Evolutionary conservation across 352 stramenopile genomes (phyloP), one percentile per base, ranked within the genome.

Genomic region (Phytophthora fragariae): DNA sequence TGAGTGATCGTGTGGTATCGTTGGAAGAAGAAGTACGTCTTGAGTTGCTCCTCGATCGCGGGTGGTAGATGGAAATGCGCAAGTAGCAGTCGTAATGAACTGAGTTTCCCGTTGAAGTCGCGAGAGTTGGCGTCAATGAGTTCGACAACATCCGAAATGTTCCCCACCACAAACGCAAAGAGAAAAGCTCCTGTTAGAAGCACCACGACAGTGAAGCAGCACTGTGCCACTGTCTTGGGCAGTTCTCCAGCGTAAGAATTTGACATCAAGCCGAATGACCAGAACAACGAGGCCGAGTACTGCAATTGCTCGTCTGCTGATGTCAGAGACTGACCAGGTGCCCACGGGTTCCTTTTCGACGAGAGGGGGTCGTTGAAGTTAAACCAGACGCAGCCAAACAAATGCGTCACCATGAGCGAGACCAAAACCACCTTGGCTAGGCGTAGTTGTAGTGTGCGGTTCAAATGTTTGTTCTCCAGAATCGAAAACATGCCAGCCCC

Each of bases 21-120:
- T 57, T 85, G 73, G 56, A 91, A 93, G 29, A 93, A 90, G 39
- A 85, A 90, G 47, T 86, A 92, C 0, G 78, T 90, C 67, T 93
- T 90, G 21, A 93, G 72, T 29, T 87, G 86, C 57, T 80, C 71
- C 44, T 89, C 63, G 8, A 92, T 80, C 7, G 73, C 27, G 1
- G 56, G 41, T 9, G 84, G 80, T 1, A 93, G 57, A 12, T 75
- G 65, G 52, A 92, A 93, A 61, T 92, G 86, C 0, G 46, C 41
- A 4, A 92, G 54, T 5, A 93, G 65, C n/a, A 86, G 80, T 0
- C 86, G 76, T 7, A 93, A 53, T 0, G 82, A 89, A 31, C 75
- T 80, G n/a, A 93, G 53, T 15, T 90, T 86, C 5, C 62, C 55
- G 29, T 89, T 90, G 57, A 91, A 93, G 2, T 86, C 68, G 9